phyloP scores from a whole-genome alignment of 495 filamentous ascomycete genomes.

The Hypoxylon subgilvum region DNA sequence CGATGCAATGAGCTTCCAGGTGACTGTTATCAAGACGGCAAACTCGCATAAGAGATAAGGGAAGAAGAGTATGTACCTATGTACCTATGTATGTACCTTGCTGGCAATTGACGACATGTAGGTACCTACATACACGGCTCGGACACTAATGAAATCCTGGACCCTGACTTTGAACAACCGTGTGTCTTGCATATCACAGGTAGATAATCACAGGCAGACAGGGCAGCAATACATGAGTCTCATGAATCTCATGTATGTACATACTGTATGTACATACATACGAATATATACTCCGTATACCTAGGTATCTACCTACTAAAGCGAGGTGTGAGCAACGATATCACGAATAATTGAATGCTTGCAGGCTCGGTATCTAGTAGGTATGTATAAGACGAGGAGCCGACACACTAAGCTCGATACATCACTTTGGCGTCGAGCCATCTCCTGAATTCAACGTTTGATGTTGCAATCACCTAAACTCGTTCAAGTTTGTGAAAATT shows the following conservation, averaged over 20 bases:
- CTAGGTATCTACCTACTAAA: not conserved
- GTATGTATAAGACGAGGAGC: not conserved
- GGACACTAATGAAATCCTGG: not conserved
- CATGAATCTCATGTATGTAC: not conserved
- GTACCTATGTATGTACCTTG: no score
- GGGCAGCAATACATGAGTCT: not conserved
- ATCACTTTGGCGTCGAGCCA: no score
- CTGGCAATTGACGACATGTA: slow-evolving; percentile 21
- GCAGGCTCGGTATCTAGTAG: not conserved
- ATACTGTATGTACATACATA: not conserved
- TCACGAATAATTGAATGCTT: no score
- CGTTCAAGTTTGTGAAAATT: slow-evolving; percentile 25
- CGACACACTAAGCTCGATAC: not conserved
- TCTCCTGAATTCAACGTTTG: no score
- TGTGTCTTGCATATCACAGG: slow-evolving; percentile 35
- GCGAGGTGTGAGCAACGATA: no score
- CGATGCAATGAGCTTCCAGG: not conserved
- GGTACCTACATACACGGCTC: no score
- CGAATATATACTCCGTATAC: not conserved
- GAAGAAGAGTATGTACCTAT: no score
- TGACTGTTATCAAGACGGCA: slow-evolving; percentile 10
- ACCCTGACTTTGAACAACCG: slow-evolving; percentile 16
- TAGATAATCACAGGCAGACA: no score
- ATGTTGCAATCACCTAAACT: no score
- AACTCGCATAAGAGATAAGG: not conserved